Base-by-base conservation (phyloP, 2,329 filamentous ascomycete genomes). In the Xylariales sp. region DNA sequence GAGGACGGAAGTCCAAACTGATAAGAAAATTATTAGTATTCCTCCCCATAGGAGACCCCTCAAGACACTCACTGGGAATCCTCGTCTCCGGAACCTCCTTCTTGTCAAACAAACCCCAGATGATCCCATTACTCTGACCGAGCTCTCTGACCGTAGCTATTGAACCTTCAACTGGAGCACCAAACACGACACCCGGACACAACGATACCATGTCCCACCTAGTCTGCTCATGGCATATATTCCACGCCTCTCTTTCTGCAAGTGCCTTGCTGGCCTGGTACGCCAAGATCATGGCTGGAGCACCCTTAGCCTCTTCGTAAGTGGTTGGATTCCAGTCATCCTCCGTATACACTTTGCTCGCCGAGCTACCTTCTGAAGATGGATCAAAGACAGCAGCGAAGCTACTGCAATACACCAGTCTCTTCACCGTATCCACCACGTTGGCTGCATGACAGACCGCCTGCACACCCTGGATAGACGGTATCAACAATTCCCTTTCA, bases 371-470 rank as follows among this genome's bases (percentile, higher is more conserved):
- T 24, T 65, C 70, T 0, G 73, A 69, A 46, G 68, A 66, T 19
- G 60, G 49, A 49, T 84, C 68, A 36, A 83, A 52, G 14, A 86
- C 81, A 0, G 80, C 69, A n/a, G 81, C 82, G 51, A 85, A 86
- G 2, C 80, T 84, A 3, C 79, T 84, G 1, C 81, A 85, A 48
- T 86, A 74, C 32, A 81, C 63, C 25, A 68, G 31, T 5, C 61
- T 58, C 10, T 46, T 52, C 22, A 64, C 50, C 1, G 38, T 46
- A 1, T 49, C 42, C 20, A 46, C 48, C 4, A 44, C 31, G 4
- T 54, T 51, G 1, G 65, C 64, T 4, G 57, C 55, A 7, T 74
- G 51, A 19, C 36, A 31, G 14, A 74, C 58, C 0, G 66, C 61
- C 4, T 55, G 58, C 2, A 70, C 65, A 2, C 70, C 69, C 29